Percentiles rank a stretch among this genome's conserved stretches.
phyloP scores from a whole-genome alignment of 495 filamentous ascomycete genomes.

The Penicillium herquei region DNA sequence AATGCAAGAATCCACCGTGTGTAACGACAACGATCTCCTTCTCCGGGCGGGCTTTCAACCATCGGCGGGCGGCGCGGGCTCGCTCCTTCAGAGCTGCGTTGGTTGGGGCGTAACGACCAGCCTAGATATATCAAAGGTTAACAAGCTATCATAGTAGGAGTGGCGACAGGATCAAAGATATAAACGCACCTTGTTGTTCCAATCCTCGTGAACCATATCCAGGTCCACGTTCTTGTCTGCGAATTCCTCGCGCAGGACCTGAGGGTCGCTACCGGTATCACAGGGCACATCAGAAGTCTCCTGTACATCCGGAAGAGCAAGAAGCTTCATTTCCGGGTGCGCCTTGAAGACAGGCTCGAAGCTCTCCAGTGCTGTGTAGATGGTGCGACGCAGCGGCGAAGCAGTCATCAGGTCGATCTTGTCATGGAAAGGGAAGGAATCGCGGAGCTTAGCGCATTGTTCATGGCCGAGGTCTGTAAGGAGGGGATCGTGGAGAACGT shows the following conservation, averaged over 20 bases:
- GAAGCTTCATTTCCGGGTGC: constrained; percentile 51
- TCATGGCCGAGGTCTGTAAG: constrained; percentile 73
- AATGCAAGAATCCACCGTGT: constrained; percentile 71
- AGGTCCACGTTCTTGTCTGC: constrained; percentile 61
- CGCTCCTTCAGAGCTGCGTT: constrained; percentile 58
- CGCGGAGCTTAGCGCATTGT: constrained; percentile 67
- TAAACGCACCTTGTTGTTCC: constrained; percentile 64
- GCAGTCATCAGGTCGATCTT: constrained; percentile 71
- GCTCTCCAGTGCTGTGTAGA: constrained; percentile 73
- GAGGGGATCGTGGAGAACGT: constrained; percentile 70
- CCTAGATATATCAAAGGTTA: constrained; percentile 1
- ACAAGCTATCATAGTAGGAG: no score
- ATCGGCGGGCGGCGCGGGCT: constrained; percentile 63
- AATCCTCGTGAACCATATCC: constrained; percentile 55
- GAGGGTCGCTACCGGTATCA: constrained; percentile 66
- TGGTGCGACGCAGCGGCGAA: constrained; percentile 79
- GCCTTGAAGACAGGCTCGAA: constrained; percentile 57
- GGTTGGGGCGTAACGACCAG: constrained; percentile 57
- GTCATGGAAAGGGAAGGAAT: constrained; percentile 61
- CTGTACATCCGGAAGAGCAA: constrained; percentile 77
- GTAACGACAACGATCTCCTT: constrained; percentile 70
- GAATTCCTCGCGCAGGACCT: constrained; percentile 63
- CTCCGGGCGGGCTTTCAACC: constrained; percentile 57
- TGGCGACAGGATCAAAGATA: not conserved
- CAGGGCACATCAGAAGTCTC: constrained; percentile 76